These are phyloP conservation scores for Hemileccinum rubropunctum DNA, from an alignment of 768 basidiomycete species.

Conservation along the genomic window DNA sequence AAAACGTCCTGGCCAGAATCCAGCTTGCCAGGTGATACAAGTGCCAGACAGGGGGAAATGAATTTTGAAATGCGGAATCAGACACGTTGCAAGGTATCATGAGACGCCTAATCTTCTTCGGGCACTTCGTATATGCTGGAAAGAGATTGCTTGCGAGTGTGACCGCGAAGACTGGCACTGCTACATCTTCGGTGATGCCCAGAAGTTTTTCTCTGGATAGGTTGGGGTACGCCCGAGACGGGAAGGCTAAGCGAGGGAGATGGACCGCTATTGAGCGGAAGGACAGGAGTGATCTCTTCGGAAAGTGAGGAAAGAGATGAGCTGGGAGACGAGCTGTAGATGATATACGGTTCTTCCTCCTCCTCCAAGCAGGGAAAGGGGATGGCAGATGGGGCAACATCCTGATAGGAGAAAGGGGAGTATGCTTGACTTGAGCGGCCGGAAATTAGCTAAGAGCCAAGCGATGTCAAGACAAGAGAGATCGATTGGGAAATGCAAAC, in stretches of 20 bases:
- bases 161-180: constrained; percentile 31
- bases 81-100: background rate
- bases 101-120: constrained; percentile 25
- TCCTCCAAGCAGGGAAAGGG: constrained; percentile 28
- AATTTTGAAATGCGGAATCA: background rate
- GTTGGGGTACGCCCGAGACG: constrained; percentile 6
- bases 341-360: constrained; percentile 33
- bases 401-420: constrained; percentile 8
- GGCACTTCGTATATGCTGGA: constrained; percentile 34
- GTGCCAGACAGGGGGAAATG: background rate
- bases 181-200: constrained; percentile 30
- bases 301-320: constrained; percentile 33
- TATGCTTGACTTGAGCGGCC: constrained; percentile 15
- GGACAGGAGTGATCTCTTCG: constrained; percentile 27
- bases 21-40: constrained; percentile 20
- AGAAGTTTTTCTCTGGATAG: constrained; percentile 14
- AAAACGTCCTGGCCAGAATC: constrained; percentile 11
- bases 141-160: constrained; percentile 29
- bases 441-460: constrained; percentile 13
- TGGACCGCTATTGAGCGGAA: constrained; percentile 18
- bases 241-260: constrained; percentile 10
- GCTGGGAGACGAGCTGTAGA: constrained; percentile 33
- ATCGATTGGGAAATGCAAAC: background rate
- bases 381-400: constrained; percentile 16
- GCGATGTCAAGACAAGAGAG: background rate